Evolutionary conservation across 371 early-diverging fungal species (phyloP).

Genomic region (Apophysomyces trapeziformis): DNA sequence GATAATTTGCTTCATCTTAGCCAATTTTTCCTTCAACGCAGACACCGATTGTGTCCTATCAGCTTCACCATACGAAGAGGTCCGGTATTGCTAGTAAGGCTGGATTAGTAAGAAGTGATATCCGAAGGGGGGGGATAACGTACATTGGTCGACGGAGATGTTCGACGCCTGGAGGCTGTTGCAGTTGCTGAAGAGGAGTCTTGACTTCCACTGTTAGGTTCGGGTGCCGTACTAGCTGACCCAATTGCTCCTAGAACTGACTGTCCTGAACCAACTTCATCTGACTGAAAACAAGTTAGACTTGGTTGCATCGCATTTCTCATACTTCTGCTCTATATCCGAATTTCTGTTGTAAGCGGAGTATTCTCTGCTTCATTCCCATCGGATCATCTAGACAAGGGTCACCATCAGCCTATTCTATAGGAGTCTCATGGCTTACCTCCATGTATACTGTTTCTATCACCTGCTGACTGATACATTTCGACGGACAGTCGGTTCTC

Average conservation of each 20-base stretch:
- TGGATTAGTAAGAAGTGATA: conserved; percentile 8
- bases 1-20: conserved; percentile 57
- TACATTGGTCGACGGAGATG: conserved; percentile 4
- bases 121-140: not conserved
- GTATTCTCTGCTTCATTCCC: conserved; percentile 50
- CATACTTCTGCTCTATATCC: conserved; percentile 36
- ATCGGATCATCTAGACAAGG: conserved; percentile 39
- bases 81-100: not conserved
- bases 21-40: conserved; percentile 62
- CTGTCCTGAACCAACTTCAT: not conserved
- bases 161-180: not conserved
- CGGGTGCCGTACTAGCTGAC: not conserved
- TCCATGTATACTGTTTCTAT: conserved; percentile 23
- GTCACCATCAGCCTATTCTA: not conserved
- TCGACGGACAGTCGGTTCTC: not conserved
- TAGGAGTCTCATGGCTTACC: conserved; percentile 11
- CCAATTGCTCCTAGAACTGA: not conserved
- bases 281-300: not conserved
- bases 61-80: conserved; percentile 23
- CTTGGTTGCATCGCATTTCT: not conserved
- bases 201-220: not conserved
- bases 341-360: conserved; percentile 68
- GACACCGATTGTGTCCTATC: conserved; percentile 58
- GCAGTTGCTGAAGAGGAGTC: conserved; percentile 9
- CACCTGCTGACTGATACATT: not conserved